Evolutionary conservation across 2,329 filamentous ascomycete species (phyloP).

Genomic region (Fusarium robinianum): DNA sequence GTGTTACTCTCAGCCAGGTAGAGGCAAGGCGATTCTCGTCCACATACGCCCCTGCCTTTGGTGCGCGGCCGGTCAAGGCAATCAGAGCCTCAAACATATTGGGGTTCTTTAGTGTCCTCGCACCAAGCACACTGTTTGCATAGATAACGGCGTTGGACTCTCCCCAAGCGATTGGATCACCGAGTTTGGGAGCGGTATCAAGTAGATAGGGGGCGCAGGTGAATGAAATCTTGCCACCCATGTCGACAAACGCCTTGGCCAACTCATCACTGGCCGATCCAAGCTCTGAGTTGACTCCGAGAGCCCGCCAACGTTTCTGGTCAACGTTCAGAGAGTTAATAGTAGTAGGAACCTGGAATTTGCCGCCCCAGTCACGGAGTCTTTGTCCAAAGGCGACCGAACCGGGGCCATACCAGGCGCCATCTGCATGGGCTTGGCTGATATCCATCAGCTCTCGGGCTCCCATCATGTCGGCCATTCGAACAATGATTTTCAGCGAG

Average conservation of each 20-base stretch:
- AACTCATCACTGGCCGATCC: constrained; percentile 19
- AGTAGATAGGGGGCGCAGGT: constrained; percentile 32
- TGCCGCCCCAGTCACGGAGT: constrained; percentile 23
- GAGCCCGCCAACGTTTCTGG: constrained; percentile 24
- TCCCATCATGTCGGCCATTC: constrained; percentile 19
- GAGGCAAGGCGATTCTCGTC: constrained; percentile 14
- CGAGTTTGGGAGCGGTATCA: constrained; percentile 11
- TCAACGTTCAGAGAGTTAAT: constrained; percentile 27
- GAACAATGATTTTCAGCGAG: constrained; percentile 21
- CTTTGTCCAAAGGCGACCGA: constrained; percentile 18
- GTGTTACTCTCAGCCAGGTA: not conserved
- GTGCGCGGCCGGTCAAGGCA: constrained; percentile 27
- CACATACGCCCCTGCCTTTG: constrained; percentile 17
- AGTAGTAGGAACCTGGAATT: constrained; percentile 21
- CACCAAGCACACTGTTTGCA: constrained; percentile 28
- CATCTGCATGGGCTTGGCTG: constrained; percentile 24
- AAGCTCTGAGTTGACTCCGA: constrained; percentile 13
- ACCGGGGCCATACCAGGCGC: constrained; percentile 19
- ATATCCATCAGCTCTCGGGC: constrained; percentile 24
- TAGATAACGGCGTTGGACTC: constrained; percentile 32
- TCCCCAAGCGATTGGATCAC: constrained; percentile 25
- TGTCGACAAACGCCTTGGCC: constrained; percentile 20
- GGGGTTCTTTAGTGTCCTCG: constrained; percentile 28
- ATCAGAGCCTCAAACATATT: constrained; percentile 25
- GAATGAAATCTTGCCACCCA: constrained; percentile 22